Evolutionary conservation across 495 filamentous ascomycete species (phyloP), one percentile per base, ranked within the genome.

Genomic region (Trichoderma parareesei): DNA sequence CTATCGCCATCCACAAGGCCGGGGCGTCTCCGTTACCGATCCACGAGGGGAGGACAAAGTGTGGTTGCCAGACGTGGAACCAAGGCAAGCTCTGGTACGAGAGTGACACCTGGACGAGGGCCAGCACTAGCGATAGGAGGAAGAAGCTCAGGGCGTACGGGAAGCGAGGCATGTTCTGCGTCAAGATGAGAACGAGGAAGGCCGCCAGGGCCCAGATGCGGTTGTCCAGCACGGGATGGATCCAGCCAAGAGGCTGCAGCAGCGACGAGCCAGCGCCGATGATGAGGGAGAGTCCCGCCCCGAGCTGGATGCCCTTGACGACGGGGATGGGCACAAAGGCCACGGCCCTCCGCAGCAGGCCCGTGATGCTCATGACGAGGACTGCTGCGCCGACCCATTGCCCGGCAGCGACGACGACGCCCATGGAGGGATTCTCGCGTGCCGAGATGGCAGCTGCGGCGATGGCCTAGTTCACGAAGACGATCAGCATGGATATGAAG

Each of bases 301-400:
- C 93, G 59, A 96, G 85, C 75, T 98, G 93, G 69, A 98, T 96
- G 11, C 93, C 93, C 71, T 94, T 96, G 64, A 98, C 84, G 4
- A 98, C 86, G 4, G 92, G 90, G 18, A 90, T 82, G 1, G 93
- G 93, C 35, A 96, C 88, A 8, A 84, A 78, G n/a, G 78, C 72
- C 8, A 86, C 82, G 64, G 90, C 85, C 82, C 86, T 88, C 59
- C 76, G 78, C 8, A 97, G 76, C 10, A 92, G 74, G 13, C 93
- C 88, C 0, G 91, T 95, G 4, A 88, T 65, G 69, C 88, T 91
- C 69, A 96, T 85, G 14, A 95, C 46, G 44, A 92, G 80, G 38
- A 98, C 84, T 62, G 88, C 81, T 13, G 76, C 76, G 6, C 84
- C 84, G 33, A 94, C 90, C 49, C 91, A 87, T 62, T 92, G 78